These are phyloP conservation scores for Zymoseptoria pseudotritici DNA, from an alignment of 2,329 filamentous ascomycete genomes.

Conservation along the genomic window DNA sequence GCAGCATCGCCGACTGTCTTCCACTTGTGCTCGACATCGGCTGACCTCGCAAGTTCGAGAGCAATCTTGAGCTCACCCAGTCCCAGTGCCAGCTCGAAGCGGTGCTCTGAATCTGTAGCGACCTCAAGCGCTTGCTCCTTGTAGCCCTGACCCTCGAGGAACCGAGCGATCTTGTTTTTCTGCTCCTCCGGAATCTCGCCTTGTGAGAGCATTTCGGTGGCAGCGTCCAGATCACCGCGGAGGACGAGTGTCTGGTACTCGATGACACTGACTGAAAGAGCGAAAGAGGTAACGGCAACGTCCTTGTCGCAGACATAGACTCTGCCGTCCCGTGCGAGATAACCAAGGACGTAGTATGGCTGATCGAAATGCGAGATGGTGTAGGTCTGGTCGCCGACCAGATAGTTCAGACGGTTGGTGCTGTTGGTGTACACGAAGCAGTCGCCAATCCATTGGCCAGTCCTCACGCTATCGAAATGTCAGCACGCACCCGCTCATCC, in stretches of 20 bases:
- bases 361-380: conserved; percentile 96
- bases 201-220: conserved; percentile 66
- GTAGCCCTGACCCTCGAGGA: conserved; percentile 93
- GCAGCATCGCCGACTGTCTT: conserved; percentile 94
- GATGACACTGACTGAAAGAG: conserved; percentile 81
- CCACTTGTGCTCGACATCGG: conserved; percentile 94
- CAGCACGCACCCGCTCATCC: conserved; percentile 1
- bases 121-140: conserved; percentile 94
- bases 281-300: conserved; percentile 82
- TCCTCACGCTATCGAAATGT: conserved; percentile 58
- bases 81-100: conserved; percentile 82
- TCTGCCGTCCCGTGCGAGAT: conserved; percentile 88
- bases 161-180: conserved; percentile 95
- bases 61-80: conserved; percentile 80
- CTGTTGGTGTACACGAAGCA: conserved; percentile 98
- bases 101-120: conserved; percentile 89
- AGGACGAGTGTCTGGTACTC: conserved; percentile 97
- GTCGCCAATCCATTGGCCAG: conserved; percentile 96
- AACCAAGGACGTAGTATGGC: conserved; percentile 89
- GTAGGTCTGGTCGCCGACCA: conserved; percentile 96
- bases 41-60: conserved; percentile 71
- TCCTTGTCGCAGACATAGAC: conserved; percentile 97
- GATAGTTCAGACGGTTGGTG: conserved; percentile 93
- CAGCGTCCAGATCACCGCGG: conserved; percentile 85
- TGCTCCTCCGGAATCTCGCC: conserved; percentile 77